Evolutionary conservation across 2,329 filamentous ascomycete species (phyloP), one percentile per base, ranked within the genome.

Genomic region (Verticillium nubilum): DNA sequence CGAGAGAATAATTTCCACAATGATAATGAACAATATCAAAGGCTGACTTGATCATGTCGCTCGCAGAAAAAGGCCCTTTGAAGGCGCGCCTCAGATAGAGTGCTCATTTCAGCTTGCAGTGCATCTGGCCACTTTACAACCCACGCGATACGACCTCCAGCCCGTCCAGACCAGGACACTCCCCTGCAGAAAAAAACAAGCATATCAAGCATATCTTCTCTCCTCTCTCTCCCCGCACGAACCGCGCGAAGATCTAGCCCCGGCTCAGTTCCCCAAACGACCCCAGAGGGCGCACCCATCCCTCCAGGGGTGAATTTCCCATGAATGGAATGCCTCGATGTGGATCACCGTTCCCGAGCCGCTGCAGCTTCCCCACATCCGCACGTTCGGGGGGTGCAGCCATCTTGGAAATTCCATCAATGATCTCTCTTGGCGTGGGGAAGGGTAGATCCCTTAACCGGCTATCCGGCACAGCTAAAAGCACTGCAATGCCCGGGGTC

Each of bases 341-440:
- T 42, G 31, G 33, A 35, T 25, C 54, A 12, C 5, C n/a, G 54
- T 13, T 31, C 29, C 54, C 35, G 23, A 26, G 31, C 23, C 54
- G 54, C 23, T 37, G 27, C 4, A 19, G 15, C 17, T 19, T 15
- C 52, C 52, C 52, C 52, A 54, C 52, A 54, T 23, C n/a, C 52
- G 26, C 47, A 1, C n/a, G 19, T 52, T 52, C 47, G 23, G 47
- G 25, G 29, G 12, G 54, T 29, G n/a, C 15, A 37, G 17, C 6
- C 6, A 23, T 31, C 13, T 17, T 23, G 10, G 42, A 27, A n/a
- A 47, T 56, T 56, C 54, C 54, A 56, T 56, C 54, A 56, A 56
- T 56, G 33, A 47, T 27, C 15, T 5, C 5, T 47, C 54, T 56
- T 56, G 54, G 54, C 54, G 54, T 56, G 54, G 35, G 25, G 54